Conservation (phyloP, 2,329 filamentous ascomycete species). For the Alternaria triticimaculans region DNA sequence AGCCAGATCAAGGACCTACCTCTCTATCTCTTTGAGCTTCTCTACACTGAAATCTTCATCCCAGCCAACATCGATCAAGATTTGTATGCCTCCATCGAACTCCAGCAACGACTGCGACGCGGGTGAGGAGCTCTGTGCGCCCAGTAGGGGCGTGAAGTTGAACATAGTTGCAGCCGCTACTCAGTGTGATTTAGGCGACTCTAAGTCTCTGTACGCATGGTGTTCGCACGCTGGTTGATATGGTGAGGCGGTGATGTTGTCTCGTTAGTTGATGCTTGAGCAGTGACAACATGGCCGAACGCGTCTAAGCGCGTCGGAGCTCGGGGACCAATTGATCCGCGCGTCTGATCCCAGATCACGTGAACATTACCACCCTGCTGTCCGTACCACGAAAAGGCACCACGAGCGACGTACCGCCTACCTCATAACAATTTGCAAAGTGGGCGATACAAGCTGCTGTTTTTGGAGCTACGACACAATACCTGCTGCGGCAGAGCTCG, state of each 20-base stretch:
- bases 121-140: slow-evolving; percentile 83
- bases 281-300: slow-evolving; percentile 5
- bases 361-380: neutral
- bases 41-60: slow-evolving; percentile 86
- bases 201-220: slow-evolving; percentile 10
- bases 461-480: neutral
- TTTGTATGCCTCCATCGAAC: slow-evolving; percentile 94
- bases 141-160: slow-evolving; percentile 90
- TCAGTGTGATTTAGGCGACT: slow-evolving; percentile 4
- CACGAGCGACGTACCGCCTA: neutral
- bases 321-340: slow-evolving; percentile 5
- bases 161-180: slow-evolving; percentile 69
- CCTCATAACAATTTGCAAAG: neutral
- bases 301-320: slow-evolving; percentile 14
- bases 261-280: slow-evolving; percentile 3
- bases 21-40: slow-evolving; percentile 87
- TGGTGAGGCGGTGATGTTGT: neutral
- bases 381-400: neutral
- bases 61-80: slow-evolving; percentile 95
- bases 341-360: neutral
- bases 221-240: neutral
- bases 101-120: slow-evolving; percentile 96
- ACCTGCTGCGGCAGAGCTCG: neutral
- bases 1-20: slow-evolving; percentile 59
- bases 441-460: neutral